A percentile compares a stretch with the other conserved stretches of the same genome.
Conservation (phyloP, 2,329 filamentous ascomycete genomes). For the Raffaelea ambrosiae region DNA sequence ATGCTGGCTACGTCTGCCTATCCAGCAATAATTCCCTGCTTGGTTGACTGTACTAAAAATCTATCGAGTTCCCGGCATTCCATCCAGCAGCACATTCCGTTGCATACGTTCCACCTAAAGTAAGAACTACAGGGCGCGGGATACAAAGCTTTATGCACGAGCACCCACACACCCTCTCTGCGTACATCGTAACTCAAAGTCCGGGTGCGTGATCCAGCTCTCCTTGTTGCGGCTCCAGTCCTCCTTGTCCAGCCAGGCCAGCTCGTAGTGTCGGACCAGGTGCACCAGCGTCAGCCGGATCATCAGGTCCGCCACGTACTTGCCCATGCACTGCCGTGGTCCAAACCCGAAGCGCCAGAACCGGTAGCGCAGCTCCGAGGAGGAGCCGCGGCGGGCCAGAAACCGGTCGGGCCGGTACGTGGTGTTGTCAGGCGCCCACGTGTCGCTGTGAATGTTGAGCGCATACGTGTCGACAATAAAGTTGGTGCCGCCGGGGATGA, state of each 20-base stretch:
- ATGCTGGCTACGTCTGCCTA: too few relatives aligned
- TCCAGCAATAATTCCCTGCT: too few relatives aligned
- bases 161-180: not conserved
- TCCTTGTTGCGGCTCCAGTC: conserved; percentile 8
- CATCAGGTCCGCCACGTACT: conserved; percentile 28
- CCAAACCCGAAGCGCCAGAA: conserved; percentile 38
- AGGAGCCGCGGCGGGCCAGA: too few relatives aligned
- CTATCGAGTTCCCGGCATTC: too few relatives aligned
- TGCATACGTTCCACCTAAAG: too few relatives aligned
- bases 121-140: too few relatives aligned
- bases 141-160: too few relatives aligned
- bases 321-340: conserved; percentile 32
- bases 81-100: too few relatives aligned
- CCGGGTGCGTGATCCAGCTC: conserved; percentile 12
- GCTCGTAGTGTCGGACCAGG: conserved; percentile 10
- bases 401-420: conserved; percentile 25
- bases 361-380: conserved; percentile 22
- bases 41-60: too few relatives aligned
- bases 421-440: conserved; percentile 28
- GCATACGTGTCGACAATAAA: conserved; percentile 34
- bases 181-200: not conserved
- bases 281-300: conserved; percentile 16
- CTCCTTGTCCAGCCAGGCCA: conserved; percentile 3
- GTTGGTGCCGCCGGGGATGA: conserved; percentile 27
- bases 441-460: conserved; percentile 28